These are phyloP conservation scores for Colletotrichum eremochloae DNA, from an alignment of 2,329 filamentous ascomycete species.

Conservation along the genomic window DNA sequence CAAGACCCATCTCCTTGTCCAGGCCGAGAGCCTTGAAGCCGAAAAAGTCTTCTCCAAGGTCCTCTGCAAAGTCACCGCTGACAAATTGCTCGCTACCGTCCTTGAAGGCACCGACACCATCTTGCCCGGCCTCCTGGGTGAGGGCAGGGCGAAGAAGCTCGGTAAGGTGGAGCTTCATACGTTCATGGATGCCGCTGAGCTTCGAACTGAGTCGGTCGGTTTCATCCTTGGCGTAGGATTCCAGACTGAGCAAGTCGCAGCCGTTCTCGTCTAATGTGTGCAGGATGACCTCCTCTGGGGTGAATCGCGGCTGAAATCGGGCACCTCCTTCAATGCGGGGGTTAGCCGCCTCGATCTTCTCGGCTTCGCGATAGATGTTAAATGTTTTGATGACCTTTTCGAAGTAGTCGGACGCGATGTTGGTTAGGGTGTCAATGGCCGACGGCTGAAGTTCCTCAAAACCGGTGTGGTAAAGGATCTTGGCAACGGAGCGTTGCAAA, in stretches of 20 bases:
- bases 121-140: constrained; percentile 77
- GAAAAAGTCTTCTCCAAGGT: constrained; percentile 98
- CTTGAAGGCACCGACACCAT: constrained; percentile 92
- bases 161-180: constrained; percentile 93
- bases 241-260: constrained; percentile 83
- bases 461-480: constrained; percentile 95
- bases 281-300: constrained; percentile 85
- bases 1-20: constrained; percentile 89
- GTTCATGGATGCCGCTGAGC: constrained; percentile 87
- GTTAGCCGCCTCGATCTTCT: constrained; percentile 74
- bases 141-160: constrained; percentile 93
- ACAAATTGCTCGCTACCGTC: constrained; percentile 98
- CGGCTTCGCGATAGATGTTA: constrained; percentile 85
- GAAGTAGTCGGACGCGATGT: constrained; percentile 91
- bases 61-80: constrained; percentile 96
- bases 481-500: constrained; percentile 89
- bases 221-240: constrained; percentile 91
- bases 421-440: constrained; percentile 89
- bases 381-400: constrained; percentile 84
- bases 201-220: constrained; percentile 87
- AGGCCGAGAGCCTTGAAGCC: constrained; percentile 96
- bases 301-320: constrained; percentile 75
- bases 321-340: constrained; percentile 56
- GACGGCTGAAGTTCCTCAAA: constrained; percentile 98
- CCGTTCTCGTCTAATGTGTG: constrained; percentile 90